Evolutionary conservation across 1,284 basidiomycete species (phyloP).

Genomic region (Mycosarcoma mackinlayi): DNA sequence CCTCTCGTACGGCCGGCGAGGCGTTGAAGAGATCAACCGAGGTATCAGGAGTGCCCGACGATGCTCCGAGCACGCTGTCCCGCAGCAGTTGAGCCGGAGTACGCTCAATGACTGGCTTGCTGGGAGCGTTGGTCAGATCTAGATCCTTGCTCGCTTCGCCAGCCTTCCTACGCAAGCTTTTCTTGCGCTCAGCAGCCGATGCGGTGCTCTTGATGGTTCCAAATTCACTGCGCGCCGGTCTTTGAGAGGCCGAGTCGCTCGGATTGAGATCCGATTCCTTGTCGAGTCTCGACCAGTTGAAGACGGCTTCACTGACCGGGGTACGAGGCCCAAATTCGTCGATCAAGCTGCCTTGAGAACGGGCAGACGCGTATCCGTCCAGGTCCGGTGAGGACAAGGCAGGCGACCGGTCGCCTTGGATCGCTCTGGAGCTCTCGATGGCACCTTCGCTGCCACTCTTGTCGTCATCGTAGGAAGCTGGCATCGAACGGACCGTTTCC

Average conservation of each 20-base stretch:
- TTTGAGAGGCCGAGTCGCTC: conserved; percentile 57
- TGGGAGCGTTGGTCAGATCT: conserved; percentile 1
- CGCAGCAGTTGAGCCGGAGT: conserved; percentile 50
- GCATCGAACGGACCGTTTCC: conserved; percentile 26
- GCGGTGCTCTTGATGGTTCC: conserved; percentile 47
- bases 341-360: conserved; percentile 39
- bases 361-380: conserved; percentile 47
- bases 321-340: conserved; percentile 57
- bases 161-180: conserved; percentile 15
- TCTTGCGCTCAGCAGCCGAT: conserved; percentile 20
- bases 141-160: conserved; percentile 6
- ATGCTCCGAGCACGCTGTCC: conserved; percentile 33
- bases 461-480: conserved; percentile 37
- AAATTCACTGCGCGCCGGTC: conserved; percentile 52
- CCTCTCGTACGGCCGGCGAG: conserved; percentile 13
- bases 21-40: conserved; percentile 26
- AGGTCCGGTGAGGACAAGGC: conserved; percentile 33
- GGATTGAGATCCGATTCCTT: conserved; percentile 49
- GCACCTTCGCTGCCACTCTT: conserved; percentile 19
- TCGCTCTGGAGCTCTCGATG: conserved; percentile 3
- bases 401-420: conserved; percentile 13
- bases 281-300: conserved; percentile 45
- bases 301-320: conserved; percentile 51
- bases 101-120: conserved; percentile 3
- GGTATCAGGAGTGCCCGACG: not conserved